Conservation (phyloP, 352 stramenopile genomes). For the Globisporangium spinosum region DNA sequence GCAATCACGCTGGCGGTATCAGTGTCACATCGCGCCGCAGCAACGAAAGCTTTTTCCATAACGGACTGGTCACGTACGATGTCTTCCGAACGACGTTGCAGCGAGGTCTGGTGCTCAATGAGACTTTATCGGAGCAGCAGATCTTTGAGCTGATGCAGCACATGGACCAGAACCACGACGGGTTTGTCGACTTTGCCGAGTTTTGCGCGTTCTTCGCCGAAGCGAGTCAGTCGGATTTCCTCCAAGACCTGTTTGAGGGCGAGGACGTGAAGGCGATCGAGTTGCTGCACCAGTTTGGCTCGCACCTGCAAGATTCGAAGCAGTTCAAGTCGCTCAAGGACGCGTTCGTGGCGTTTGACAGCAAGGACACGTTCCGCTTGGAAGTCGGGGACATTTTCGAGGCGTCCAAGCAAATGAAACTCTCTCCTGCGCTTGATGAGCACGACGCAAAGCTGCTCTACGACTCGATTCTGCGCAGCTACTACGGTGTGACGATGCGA, state of each 20-base stretch:
- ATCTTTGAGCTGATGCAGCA: conserved; percentile 93
- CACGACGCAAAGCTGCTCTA: conserved; percentile 50
- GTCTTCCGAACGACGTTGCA: conserved; percentile 75
- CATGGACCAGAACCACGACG: conserved; percentile 89
- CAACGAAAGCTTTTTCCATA: conserved; percentile 47
- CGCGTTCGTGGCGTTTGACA: conserved; percentile 58
- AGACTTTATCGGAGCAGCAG: conserved; percentile 83
- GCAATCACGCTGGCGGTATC: conserved; percentile 18
- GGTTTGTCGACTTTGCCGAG: conserved; percentile 87
- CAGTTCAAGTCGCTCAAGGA: conserved; percentile 50
- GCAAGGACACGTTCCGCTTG: conserved; percentile 33
- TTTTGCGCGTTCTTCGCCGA: conserved; percentile 87
- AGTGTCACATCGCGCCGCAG: conserved; percentile 32
- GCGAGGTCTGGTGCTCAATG: conserved; percentile 44
- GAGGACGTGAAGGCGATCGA: conserved; percentile 72
- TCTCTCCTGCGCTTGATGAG: conserved; percentile 46
- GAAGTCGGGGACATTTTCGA: conserved; percentile 45
- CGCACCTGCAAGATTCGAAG: conserved; percentile 33
- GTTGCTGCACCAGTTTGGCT: conserved; percentile 62
- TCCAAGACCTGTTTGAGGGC: conserved; percentile 75
- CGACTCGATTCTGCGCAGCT: conserved; percentile 60
- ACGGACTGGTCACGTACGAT: conserved; percentile 67
- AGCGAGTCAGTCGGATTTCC: conserved; percentile 63
- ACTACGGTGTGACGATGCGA: conserved; percentile 51
- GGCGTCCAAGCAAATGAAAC: conserved; percentile 43